phyloP scores from a whole-genome alignment of 495 filamentous ascomycete genomes.

The Annulohypoxylon moriforme region DNA sequence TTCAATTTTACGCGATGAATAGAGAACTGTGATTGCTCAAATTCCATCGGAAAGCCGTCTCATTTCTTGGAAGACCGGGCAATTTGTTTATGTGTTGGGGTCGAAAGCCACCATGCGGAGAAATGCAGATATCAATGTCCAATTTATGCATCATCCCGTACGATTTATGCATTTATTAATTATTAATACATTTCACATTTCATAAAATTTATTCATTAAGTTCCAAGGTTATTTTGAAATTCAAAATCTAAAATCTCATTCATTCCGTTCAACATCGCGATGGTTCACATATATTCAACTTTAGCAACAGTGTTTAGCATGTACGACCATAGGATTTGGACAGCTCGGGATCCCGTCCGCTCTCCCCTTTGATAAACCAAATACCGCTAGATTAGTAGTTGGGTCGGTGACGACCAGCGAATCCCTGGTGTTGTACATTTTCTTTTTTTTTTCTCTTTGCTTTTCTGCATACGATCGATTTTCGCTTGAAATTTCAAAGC shows the following conservation, averaged over 20 bases:
- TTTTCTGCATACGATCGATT: neutral
- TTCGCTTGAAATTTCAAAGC: too few species aligned
- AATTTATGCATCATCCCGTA: neutral
- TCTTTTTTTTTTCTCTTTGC: neutral
- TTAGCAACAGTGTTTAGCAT: neutral
- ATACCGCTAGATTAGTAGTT: constrained; percentile 58
- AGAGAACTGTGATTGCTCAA: neutral
- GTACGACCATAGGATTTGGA: constrained; percentile 39
- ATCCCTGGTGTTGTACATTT: constrained; percentile 56
- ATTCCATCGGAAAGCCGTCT: constrained; percentile 3
- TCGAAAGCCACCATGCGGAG: constrained; percentile 8
- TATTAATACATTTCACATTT: neutral
- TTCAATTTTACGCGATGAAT: neutral
- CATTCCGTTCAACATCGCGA: neutral
- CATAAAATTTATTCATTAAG: neutral
- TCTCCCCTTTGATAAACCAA: constrained; percentile 57
- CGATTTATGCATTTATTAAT: neutral
- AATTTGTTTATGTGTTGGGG: constrained; percentile 11
- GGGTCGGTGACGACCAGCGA: constrained; percentile 63
- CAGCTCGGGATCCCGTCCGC: constrained; percentile 61
- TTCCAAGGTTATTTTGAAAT: neutral
- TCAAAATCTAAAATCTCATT: neutral
- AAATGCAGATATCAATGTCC: neutral
- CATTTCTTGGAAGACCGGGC: neutral
- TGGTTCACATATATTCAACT: neutral